Conservation (phyloP, 306 rosid genomes). For the Malus domestica region DNA sequence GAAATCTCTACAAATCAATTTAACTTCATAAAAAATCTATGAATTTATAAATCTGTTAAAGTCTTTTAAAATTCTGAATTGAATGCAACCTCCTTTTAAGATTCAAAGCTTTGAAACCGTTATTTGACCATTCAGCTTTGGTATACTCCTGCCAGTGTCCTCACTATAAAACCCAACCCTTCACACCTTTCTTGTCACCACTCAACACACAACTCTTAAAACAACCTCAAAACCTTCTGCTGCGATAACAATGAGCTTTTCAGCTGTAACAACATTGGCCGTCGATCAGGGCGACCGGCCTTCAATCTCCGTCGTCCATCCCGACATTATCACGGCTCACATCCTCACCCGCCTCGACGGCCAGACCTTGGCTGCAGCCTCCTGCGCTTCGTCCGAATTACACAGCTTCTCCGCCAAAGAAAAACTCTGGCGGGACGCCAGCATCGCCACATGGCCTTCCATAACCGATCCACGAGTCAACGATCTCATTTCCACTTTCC, state of each 20-base stretch:
- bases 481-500: constrained; percentile 40
- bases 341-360: constrained; percentile 78
- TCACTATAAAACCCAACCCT: background rate
- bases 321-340: constrained; percentile 58
- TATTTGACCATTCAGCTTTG: background rate
- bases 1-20: no score
- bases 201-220: background rate
- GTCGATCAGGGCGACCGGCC: constrained; percentile 5
- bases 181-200: background rate
- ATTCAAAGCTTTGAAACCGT: background rate
- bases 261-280: background rate
- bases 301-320: constrained; percentile 41
- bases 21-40: no score
- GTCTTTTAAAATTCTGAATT: no score
- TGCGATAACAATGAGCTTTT: constrained; percentile 13
- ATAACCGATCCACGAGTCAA: constrained; percentile 21
- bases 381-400: constrained; percentile 40
- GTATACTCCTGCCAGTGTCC: background rate
- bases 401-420: constrained; percentile 51
- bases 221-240: background rate
- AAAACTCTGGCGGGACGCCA: constrained; percentile 51
- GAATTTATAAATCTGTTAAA: no score
- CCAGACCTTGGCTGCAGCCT: constrained; percentile 45
- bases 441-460: constrained; percentile 74
- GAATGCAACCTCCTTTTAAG: no score